phyloP scores from a whole-genome alignment of 1,284 basidiomycete genomes.

The Paramarasmius palmivorus region DNA sequence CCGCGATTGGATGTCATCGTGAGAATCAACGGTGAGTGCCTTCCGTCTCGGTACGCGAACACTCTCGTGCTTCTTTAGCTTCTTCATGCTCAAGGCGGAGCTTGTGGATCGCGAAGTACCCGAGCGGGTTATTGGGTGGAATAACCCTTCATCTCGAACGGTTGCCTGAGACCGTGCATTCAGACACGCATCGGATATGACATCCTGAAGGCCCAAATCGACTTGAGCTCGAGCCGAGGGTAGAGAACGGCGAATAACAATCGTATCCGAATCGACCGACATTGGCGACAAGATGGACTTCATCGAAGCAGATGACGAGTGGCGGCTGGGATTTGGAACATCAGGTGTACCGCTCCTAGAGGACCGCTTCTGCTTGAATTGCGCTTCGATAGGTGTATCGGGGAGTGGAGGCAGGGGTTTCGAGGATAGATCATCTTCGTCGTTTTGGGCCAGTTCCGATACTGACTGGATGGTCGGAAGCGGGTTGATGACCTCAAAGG shows the following conservation, averaged over 20 bases:
- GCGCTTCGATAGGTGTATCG: background rate
- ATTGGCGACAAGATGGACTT: conserved; percentile 54
- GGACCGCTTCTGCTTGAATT: conserved; percentile 11
- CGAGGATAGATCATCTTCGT: background rate
- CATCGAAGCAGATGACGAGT: conserved; percentile 59
- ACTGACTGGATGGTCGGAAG: conserved; percentile 63
- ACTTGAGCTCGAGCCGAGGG: conserved; percentile 65
- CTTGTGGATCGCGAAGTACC: conserved; percentile 40
- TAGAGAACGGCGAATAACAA: conserved; percentile 72
- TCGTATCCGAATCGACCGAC: conserved; percentile 52
- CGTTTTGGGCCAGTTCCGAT: conserved; percentile 49
- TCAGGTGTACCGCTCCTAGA: conserved; percentile 22
- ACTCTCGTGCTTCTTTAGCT: conserved; percentile 65
- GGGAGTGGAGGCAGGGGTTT: too few species aligned
- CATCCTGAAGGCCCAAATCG: conserved; percentile 67
- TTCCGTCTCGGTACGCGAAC: conserved; percentile 59
- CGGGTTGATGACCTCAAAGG: conserved; percentile 38
- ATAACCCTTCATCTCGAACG: conserved; percentile 62
- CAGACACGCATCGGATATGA: conserved; percentile 64
- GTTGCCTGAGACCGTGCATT: conserved; percentile 62
- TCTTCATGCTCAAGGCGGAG: conserved; percentile 58
- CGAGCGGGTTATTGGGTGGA: conserved; percentile 46
- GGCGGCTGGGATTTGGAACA: conserved; percentile 38
- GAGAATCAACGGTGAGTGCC: conserved; percentile 29
- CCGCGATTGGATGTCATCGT: conserved; percentile 23